Evolutionary conservation across 192 early-diverging fungal species (phyloP).

Genomic region (Backusella macrospora): DNA sequence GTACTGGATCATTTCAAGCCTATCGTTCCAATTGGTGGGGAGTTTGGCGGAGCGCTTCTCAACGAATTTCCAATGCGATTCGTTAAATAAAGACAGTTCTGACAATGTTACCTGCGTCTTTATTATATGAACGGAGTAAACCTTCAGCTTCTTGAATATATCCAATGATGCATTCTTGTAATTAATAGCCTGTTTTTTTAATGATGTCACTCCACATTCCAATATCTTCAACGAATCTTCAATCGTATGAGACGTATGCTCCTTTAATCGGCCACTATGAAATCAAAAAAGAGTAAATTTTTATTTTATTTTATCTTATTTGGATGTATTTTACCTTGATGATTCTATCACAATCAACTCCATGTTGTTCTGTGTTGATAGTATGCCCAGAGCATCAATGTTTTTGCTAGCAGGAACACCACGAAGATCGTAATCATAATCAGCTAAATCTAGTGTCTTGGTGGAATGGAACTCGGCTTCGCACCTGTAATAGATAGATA

Average conservation of each 20-base stretch:
- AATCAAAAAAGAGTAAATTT: constrained; percentile 15
- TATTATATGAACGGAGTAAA: constrained; percentile 10
- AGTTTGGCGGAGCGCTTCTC: constrained; percentile 3
- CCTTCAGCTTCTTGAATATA: constrained; percentile 16
- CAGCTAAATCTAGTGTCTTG: background rate
- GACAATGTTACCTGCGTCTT: background rate
- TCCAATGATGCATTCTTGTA: constrained; percentile 17
- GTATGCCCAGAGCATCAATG: constrained; percentile 8
- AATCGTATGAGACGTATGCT: constrained; percentile 17
- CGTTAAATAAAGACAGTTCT: background rate
- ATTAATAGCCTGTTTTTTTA: constrained; percentile 1
- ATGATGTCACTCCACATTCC: constrained; percentile 12
- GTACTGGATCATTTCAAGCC: constrained; percentile 1
- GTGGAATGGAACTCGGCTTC: constrained; percentile 4
- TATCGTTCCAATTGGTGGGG: constrained; percentile 14
- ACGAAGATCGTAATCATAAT: constrained; percentile 17
- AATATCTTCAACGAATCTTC: constrained; percentile 23
- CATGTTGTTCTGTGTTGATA: constrained; percentile 23
- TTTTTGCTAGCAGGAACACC: constrained; percentile 1
- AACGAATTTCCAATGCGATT: constrained; percentile 5
- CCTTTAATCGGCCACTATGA: constrained; percentile 18
- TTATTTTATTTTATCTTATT: constrained; percentile 12
- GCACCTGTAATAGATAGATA: constrained; percentile 23
- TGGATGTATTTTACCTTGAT: constrained; percentile 15
- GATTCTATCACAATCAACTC: constrained; percentile 13